Evolutionary conservation across 164 flowering plant genomes (phyloP).

Genomic region (Umbilicus rupestris): DNA sequence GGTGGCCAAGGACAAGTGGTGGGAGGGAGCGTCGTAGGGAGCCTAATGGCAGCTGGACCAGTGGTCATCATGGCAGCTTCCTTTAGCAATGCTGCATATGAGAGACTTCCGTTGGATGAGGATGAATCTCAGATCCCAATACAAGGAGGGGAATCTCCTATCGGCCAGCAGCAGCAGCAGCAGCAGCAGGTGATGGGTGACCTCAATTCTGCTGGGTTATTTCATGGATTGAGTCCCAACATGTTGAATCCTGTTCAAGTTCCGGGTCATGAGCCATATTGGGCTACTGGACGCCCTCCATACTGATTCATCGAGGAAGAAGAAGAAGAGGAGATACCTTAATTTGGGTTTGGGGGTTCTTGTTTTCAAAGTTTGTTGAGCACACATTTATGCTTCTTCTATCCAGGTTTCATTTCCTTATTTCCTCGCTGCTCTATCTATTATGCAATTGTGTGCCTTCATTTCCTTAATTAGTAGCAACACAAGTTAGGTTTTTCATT

Average conservation of each 20-base stretch:
- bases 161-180: too few species aligned
- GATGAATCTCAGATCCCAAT: constrained; percentile 6
- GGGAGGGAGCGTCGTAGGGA: constrained; percentile 11
- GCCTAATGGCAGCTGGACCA: constrained; percentile 11
- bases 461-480: too few species aligned
- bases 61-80: constrained; percentile 14
- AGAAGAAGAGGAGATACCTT: not conserved
- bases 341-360: not conserved
- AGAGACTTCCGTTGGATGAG: constrained; percentile 10
- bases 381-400: not conserved
- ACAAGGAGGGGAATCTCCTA: constrained; percentile 11
- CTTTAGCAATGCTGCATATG: constrained; percentile 13
- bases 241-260: constrained; percentile 9
- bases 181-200: constrained; percentile 10
- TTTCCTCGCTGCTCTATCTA: not conserved
- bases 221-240: constrained; percentile 10
- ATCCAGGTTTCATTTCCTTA: not conserved
- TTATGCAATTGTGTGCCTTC: constrained; percentile 1
- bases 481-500: too few species aligned
- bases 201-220: constrained; percentile 3
- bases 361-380: not conserved
- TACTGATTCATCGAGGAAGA: constrained; percentile 1
- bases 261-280: constrained; percentile 10
- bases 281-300: constrained; percentile 12
- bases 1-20: constrained; percentile 14